Base-by-base conservation (phyloP, 2,329 filamentous ascomycete genomes). In the Phoma sp. region DNA sequence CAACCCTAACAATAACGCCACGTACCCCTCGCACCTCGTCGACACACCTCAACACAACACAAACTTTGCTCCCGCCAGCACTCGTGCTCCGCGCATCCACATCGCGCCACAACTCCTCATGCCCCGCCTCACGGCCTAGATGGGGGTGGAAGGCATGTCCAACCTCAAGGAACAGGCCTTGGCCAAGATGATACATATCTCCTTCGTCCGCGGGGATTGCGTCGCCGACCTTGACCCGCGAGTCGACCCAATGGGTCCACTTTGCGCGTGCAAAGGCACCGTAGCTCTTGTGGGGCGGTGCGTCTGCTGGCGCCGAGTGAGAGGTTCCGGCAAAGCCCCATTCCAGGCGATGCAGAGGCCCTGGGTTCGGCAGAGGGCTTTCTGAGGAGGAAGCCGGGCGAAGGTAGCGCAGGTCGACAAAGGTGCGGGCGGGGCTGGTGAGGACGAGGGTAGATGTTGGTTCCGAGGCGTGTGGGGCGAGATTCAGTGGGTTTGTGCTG, bases 81-180 rank as follows among this genome's bases (percentile, higher is more conserved):
- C 59, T 2, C 49, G 56, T 7, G 9, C 8, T 41, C 62, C 1
- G 67, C 72, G 78, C 65, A 2, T 72, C 63, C 2, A 77, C 69
- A 37, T 86, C 82, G 1, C 75, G 70, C 88, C 88, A 90, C 2
- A 88, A 67, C 70, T 91, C 88, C 68, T 90, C 87, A 60, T 92
- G 91, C 1, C 79, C 80, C 35, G 79, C 69, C 0, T 64, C 37
- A 0, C 82, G 81, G 1, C 83, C 84, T 0, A 71, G 76, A 14
- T 32, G 23, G 0, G 84, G 84, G 59, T 89, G 86, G 9, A 80
- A 72, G 82, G 88, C 88, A 10, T 64, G 62, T 0, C 87, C 87
- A 38, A 74, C 81, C 68, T 90, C 87, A 7, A 79, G 66, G 6
- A 58, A 66, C 9, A 56, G 48, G 0, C 43, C 53, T 0, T 11